A percentile compares a stretch with the other conserved stretches of the same genome.
Evolutionary conservation across 441 rosid genomes (phyloP).

Genomic region (Erodium moschatum): DNA sequence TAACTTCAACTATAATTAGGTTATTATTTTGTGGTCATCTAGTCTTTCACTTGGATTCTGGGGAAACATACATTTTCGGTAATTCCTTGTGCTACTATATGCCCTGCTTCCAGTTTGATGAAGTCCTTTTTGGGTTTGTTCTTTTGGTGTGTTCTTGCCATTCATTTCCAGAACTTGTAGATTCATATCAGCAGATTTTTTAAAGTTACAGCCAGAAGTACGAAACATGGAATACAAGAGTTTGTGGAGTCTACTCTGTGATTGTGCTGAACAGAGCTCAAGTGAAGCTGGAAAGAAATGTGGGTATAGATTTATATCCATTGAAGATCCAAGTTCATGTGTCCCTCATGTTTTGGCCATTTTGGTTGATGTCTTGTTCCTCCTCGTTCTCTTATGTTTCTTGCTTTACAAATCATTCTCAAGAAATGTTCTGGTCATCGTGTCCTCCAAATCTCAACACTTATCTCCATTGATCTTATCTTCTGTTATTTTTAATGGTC

Average conservation of each 20-base stretch:
- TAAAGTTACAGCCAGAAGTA: no score
- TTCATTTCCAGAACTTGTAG: no score
- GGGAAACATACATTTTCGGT: no score
- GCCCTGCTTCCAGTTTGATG: no score
- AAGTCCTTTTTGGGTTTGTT: no score
- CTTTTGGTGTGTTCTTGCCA: neutral
- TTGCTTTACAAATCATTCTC: conserved; percentile 18
- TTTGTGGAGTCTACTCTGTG: neutral
- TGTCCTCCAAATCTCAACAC: neutral
- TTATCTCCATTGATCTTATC: neutral
- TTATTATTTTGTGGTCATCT: no score
- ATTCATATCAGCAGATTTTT: neutral
- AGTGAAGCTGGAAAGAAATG: neutral
- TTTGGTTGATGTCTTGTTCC: conserved; percentile 26
- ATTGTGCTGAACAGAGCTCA: neutral
- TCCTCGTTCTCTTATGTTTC: conserved; percentile 18
- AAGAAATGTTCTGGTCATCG: conserved; percentile 7
- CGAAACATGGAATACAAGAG: no score
- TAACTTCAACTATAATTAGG: no score
- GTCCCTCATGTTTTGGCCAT: conserved; percentile 23
- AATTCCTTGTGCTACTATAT: no score
- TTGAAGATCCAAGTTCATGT: conserved; percentile 22
- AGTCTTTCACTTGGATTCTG: no score
- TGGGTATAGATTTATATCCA: neutral
- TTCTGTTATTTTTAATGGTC: neutral